These are phyloP conservation scores for Ustilago trichophora DNA, from an alignment of 1,284 basidiomycete genomes.

Conservation along the genomic window DNA sequence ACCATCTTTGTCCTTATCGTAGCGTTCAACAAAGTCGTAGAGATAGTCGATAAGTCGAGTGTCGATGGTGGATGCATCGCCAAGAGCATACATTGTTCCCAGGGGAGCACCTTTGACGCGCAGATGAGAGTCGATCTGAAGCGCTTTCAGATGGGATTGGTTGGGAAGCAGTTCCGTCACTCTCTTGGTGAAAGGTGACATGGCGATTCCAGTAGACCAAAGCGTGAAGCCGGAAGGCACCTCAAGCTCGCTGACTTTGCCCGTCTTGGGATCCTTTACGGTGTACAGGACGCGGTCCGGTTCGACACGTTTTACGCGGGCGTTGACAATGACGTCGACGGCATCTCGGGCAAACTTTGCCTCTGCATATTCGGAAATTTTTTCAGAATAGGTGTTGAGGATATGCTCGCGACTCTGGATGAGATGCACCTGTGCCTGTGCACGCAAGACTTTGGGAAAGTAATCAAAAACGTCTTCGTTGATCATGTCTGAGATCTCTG, in stretches of 20 bases:
- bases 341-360: slow-evolving; percentile 83
- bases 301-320: slow-evolving; percentile 82
- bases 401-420: slow-evolving; percentile 96
- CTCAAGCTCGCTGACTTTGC: slow-evolving; percentile 71
- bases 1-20: slow-evolving; percentile 75
- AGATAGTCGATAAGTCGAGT: slow-evolving; percentile 55
- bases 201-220: slow-evolving; percentile 95
- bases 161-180: slow-evolving; percentile 88
- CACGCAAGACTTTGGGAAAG: slow-evolving; percentile 82
- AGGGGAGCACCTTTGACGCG: slow-evolving; percentile 92
- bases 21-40: slow-evolving; percentile 78
- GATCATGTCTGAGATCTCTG: slow-evolving; percentile 80
- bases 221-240: slow-evolving; percentile 89
- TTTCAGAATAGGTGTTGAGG: slow-evolving; percentile 87
- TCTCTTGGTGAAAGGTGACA: slow-evolving; percentile 91
- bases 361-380: slow-evolving; percentile 93
- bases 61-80: slow-evolving; percentile 89
- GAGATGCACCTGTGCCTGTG: slow-evolving; percentile 87
- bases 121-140: slow-evolving; percentile 79
- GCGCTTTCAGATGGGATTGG: slow-evolving; percentile 77
- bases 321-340: slow-evolving; percentile 84
- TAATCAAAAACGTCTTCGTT: slow-evolving; percentile 89
- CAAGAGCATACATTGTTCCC: slow-evolving; percentile 92
- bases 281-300: slow-evolving; percentile 81
- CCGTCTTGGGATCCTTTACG: slow-evolving; percentile 71